These are phyloP conservation scores for Citrus sinensis DNA, from an alignment of 345 rosid genomes.

Conservation along the genomic window DVS_A1.0 CM039168.1:8686001-8686500, in stretches of 20 bases:
- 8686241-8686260: not conserved
- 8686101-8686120: constrained; percentile 10
- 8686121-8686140: constrained; percentile 10
- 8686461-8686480: constrained; percentile 11
- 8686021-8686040: not conserved
- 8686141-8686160: constrained; percentile 11
- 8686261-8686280: constrained; percentile 20
- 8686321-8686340: constrained; percentile 15
- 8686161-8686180: constrained; percentile 20
- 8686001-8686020: not conserved
- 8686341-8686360: constrained; percentile 34
- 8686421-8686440: constrained; percentile 21
- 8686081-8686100: constrained; percentile 5
- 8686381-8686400: constrained; percentile 31
- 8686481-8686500: constrained; percentile 21
- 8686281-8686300: not conserved
- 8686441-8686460: constrained; percentile 13
- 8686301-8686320: not conserved
- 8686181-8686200: not conserved
- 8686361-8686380: constrained; percentile 35
- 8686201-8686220: not conserved
- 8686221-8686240: not conserved
- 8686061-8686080: constrained; percentile 4
- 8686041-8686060: not conserved
- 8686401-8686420: constrained; percentile 1